phyloP scores from a whole-genome alignment of 2,329 filamentous ascomycete genomes.

The Claviceps capensis region DNA sequence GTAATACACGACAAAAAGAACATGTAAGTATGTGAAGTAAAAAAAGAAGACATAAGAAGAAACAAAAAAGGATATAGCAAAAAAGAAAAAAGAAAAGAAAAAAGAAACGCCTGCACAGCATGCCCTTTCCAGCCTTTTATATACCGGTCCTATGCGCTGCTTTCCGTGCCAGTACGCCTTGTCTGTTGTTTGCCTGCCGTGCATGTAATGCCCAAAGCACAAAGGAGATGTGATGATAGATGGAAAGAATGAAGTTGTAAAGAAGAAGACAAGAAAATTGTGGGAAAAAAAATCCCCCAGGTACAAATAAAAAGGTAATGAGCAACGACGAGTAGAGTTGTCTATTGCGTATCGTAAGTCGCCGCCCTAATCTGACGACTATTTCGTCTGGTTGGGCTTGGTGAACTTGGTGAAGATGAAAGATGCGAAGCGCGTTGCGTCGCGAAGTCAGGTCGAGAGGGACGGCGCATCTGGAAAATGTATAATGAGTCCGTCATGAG shows the following conservation, averaged over 20 bases:
- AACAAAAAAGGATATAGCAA: neutral
- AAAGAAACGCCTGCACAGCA: neutral
- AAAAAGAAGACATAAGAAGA: neutral
- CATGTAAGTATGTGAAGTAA: neutral
- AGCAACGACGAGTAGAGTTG: neutral
- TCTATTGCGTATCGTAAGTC: neutral
- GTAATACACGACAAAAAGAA: no score
- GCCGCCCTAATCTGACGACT: neutral
- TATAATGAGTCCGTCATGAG: no score
- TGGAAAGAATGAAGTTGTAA: neutral
- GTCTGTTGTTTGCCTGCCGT: constrained; percentile 2
- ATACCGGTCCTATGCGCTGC: neutral
- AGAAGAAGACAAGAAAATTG: neutral
- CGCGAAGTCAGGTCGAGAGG: no score
- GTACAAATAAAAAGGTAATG: neutral
- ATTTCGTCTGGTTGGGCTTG: neutral
- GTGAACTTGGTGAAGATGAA: neutral
- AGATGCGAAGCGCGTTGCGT: no score
- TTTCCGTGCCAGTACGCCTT: constrained; percentile 3
- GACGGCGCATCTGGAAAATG: no score
- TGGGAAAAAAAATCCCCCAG: neutral
- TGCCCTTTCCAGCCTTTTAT: neutral
- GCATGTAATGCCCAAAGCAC: constrained; percentile 1
- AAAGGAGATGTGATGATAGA: constrained; percentile 2
- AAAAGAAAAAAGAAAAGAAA: neutral